Evolutionary conservation across 192 early-diverging fungal genomes (phyloP), one percentile per base, ranked within the genome.

Genomic region (Piromyces sp.): DNA sequence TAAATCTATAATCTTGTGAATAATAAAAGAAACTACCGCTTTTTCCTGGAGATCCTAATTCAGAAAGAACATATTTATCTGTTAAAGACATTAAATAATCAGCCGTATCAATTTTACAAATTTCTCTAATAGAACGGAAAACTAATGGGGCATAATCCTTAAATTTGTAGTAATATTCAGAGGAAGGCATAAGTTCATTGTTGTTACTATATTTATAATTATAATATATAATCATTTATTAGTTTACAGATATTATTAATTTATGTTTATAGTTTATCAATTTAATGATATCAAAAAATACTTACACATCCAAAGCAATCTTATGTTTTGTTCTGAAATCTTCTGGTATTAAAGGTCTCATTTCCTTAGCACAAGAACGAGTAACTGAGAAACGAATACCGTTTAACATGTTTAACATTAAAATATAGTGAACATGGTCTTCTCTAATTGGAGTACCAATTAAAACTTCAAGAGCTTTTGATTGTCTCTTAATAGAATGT

Each of bases 121-220:
- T 89, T 80, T 96, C 94, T 40, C 98, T 88, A 81, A 99, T 90
- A 83, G 91, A 86, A 31, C 96, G 92, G 85, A 99, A 99, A 13
- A 97, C 95, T 96, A 95, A 97, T 3, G 97, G 98, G 16, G 96
- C 94, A 84, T 98, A 98, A 86, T 99, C 98, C 85, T 99, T 99
- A 86, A 98, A 99, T 88, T 98, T 98, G 86, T 98, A 99, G 84
- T 98, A 96, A 87, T 98, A 98, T 80, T 93, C 91, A 26, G 95
- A 93, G 16, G 93, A 93, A 22, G 98, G 95, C n/a, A 95, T 96
- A 85, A 98, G 85, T 86, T 99, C 97, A 85, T 97, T 96, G 22
- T 96, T 96, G 38, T 93, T 94, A 40, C 92, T 93, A 85, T 78
- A 38, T 78, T 15, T 33, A 26, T 30, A 68, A 16, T 80, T 31